phyloP scores from a whole-genome alignment of 768 basidiomycete species.

The Tulasnella sp. region DNA sequence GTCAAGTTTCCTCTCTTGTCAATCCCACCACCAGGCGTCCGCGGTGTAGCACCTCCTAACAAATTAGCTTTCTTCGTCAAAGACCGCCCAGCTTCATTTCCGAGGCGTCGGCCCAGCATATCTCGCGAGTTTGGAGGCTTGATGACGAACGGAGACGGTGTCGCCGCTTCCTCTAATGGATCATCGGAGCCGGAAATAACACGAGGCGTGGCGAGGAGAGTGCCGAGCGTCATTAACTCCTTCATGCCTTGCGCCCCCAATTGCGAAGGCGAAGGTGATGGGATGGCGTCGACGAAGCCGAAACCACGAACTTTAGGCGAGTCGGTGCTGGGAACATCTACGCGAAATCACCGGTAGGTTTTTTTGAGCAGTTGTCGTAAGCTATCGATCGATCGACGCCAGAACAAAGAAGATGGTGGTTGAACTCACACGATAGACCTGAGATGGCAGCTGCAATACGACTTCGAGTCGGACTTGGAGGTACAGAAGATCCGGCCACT shows the following conservation, averaged over 20 bases:
- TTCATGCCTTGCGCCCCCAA: conserved; percentile 80
- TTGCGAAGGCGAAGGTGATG: conserved; percentile 79
- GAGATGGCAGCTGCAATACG: conserved; percentile 88
- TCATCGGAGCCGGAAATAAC: conserved; percentile 66
- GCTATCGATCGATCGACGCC: neutral
- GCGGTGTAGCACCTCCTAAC: conserved; percentile 45
- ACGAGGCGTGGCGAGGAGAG: conserved; percentile 85
- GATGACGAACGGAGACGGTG: conserved; percentile 69
- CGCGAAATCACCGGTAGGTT: neutral
- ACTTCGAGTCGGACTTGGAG: conserved; percentile 87
- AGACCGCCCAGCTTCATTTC: conserved; percentile 74
- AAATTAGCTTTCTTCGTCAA: conserved; percentile 73
- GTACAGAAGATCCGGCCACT: conserved; percentile 50
- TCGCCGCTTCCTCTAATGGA: conserved; percentile 41
- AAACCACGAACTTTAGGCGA: conserved; percentile 50
- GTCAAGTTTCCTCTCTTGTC: conserved; percentile 35
- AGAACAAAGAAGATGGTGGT: neutral
- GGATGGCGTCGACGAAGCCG: conserved; percentile 76
- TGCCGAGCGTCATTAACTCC: conserved; percentile 97
- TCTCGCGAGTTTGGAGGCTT: conserved; percentile 76
- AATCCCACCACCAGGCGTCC: conserved; percentile 39
- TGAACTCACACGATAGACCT: conserved; percentile 77
- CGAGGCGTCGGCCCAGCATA: conserved; percentile 72
- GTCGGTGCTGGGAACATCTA: conserved; percentile 14
- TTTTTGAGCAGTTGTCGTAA: conserved; percentile 5